phyloP scores from a whole-genome alignment of 208 protist genomes.

The Crithidia expoeki region DNA sequence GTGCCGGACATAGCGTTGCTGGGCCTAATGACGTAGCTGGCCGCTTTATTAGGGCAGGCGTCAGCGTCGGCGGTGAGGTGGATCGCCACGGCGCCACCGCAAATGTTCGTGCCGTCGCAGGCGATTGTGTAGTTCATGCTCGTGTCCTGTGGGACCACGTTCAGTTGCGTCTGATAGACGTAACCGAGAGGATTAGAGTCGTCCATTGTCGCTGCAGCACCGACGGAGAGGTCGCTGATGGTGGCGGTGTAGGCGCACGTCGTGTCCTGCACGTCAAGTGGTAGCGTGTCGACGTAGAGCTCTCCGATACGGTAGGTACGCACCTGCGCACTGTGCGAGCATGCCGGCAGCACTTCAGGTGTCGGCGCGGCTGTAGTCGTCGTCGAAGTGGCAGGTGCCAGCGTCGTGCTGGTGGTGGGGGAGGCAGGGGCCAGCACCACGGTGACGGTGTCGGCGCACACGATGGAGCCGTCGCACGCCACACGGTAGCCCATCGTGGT shows the following conservation, averaged over 20 bases:
- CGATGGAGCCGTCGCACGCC: constrained; percentile 31
- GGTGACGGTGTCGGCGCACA: constrained; percentile 45
- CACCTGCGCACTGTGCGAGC: constrained; percentile 27
- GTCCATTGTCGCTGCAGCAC: constrained; percentile 25
- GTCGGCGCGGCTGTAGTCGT: constrained; percentile 4
- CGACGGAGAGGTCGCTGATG: constrained; percentile 29
- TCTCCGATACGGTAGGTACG: constrained; percentile 37
- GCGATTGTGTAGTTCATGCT: constrained; percentile 37
- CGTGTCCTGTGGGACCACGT: constrained; percentile 26
- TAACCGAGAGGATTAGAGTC: constrained; percentile 37
- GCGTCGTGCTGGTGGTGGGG: constrained; percentile 14
- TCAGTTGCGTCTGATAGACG: constrained; percentile 37
- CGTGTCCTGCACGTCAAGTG: constrained; percentile 36
- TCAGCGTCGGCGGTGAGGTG: constrained; percentile 31
- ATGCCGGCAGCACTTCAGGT: constrained; percentile 20
- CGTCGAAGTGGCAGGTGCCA: constrained; percentile 1
- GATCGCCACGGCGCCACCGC: constrained; percentile 36
- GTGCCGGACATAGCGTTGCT: constrained; percentile 22
- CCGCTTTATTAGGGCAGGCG: constrained; percentile 27
- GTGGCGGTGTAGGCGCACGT: constrained; percentile 38
- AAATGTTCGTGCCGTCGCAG: constrained; percentile 45
- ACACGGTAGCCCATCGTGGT: constrained; percentile 39
- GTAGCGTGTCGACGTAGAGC: constrained; percentile 24
- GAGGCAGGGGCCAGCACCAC: constrained; percentile 22
- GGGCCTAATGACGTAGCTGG: constrained; percentile 28